A percentile compares a stretch with the other conserved stretches of the same genome.
These are phyloP conservation scores for Ocimum tenuiflorum DNA, from an alignment of 257 asterid species.

Conservation along the genomic window DNA sequence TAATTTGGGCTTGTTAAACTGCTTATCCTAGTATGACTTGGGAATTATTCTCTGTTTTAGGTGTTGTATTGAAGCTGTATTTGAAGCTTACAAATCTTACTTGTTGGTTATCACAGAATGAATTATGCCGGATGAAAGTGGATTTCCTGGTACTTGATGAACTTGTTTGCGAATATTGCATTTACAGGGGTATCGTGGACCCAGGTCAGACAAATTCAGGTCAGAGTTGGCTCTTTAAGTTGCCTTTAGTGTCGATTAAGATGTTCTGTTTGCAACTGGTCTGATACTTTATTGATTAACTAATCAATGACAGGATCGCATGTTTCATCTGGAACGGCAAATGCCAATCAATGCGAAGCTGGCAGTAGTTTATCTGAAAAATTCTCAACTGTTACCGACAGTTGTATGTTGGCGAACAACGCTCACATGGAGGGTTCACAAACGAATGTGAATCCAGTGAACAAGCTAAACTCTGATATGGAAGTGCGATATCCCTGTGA, in stretches of 20 bases:
- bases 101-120: slow-evolving; percentile 62
- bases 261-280: slow-evolving; percentile 1
- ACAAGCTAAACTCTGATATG: slow-evolving; percentile 39
- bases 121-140: slow-evolving; percentile 78
- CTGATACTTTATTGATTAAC: not conserved
- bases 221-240: slow-evolving; percentile 18
- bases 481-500: slow-evolving; percentile 63
- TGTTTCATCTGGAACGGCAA: slow-evolving; percentile 25
- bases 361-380: slow-evolving; percentile 43
- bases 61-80: not conserved
- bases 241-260: not conserved
- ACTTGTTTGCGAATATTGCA: slow-evolving; percentile 85
- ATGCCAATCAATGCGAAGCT: slow-evolving; percentile 36
- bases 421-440: slow-evolving; percentile 37
- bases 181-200: slow-evolving; percentile 85
- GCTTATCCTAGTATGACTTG: not conserved
- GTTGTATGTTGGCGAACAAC: slow-evolving; percentile 44
- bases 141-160: slow-evolving; percentile 71
- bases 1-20: not conserved
- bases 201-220: slow-evolving; percentile 36
- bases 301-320: slow-evolving; percentile 32
- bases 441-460: slow-evolving; percentile 31
- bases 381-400: slow-evolving; percentile 43
- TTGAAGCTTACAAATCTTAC: slow-evolving; percentile 6
- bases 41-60: not conserved